Evolutionary conservation across 441 rosid genomes (phyloP).

Genomic region (Populus hybrid): DNA sequence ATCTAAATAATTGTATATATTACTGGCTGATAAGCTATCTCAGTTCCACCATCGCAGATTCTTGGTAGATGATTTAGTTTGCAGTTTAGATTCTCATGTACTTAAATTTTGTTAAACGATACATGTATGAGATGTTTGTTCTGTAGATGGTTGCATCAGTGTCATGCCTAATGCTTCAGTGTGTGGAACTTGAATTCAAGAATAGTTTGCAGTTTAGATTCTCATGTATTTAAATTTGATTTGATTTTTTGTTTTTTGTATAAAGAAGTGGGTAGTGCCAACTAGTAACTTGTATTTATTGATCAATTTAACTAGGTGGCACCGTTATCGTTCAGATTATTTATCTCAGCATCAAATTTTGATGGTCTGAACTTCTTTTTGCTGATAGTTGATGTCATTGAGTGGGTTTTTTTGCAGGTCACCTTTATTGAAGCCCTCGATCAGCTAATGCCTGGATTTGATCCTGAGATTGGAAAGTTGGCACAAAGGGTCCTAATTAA

Average conservation of each 20-base stretch:
- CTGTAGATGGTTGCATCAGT: background rate
- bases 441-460: constrained; percentile 99
- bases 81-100: background rate
- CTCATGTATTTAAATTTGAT: too few species aligned
- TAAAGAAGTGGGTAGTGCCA: background rate
- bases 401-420: constrained; percentile 46
- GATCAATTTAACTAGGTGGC: background rate
- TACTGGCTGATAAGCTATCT: background rate
- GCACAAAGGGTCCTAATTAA: constrained; percentile 94
- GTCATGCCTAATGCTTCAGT: too few species aligned
- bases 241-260: background rate
- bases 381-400: constrained; percentile 3
- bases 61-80: background rate
- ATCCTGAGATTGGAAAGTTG: constrained; percentile 94
- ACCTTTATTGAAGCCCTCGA: constrained; percentile 93
- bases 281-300: background rate
- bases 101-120: background rate
- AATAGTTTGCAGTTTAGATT: too few species aligned
- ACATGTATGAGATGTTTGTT: background rate
- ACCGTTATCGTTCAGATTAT: background rate
- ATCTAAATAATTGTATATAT: background rate
- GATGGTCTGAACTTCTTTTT: background rate
- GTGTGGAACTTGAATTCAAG: too few species aligned
- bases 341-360: too few species aligned
- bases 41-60: background rate